phyloP scores from a whole-genome alignment of 2,329 filamentous ascomycete genomes.

The Phoma sp. region DNA sequence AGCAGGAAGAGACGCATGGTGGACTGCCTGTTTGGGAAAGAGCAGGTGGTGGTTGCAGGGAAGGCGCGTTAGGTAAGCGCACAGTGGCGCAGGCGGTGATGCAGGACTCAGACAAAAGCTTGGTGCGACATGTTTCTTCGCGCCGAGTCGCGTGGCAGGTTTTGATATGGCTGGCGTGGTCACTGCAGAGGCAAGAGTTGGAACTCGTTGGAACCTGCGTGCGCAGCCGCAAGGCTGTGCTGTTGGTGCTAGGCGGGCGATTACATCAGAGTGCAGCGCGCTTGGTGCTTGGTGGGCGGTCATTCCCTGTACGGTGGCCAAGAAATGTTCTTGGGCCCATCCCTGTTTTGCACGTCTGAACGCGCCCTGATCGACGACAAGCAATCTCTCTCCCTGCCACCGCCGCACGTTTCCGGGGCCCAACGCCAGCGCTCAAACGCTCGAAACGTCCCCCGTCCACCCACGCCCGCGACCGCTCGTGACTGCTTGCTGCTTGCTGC shows the following conservation, averaged over 20 bases:
- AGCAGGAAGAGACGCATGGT: slow-evolving; percentile 91
- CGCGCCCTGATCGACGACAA: slow-evolving; percentile 20
- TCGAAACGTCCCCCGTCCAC: slow-evolving; percentile 7
- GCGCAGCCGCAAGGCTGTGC: slow-evolving; percentile 18
- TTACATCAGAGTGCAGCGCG: slow-evolving; percentile 14
- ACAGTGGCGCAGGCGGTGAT: slow-evolving; percentile 23
- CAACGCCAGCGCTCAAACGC: slow-evolving; percentile 4
- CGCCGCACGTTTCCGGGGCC: slow-evolving; percentile 9
- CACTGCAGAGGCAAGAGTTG: slow-evolving; percentile 13
- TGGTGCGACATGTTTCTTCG: slow-evolving; percentile 25
- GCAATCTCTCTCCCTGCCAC: slow-evolving; percentile 25
- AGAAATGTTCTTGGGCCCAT: slow-evolving; percentile 8
- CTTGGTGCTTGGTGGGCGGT: not conserved
- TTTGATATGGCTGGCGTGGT: slow-evolving; percentile 3
- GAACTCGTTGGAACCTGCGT: slow-evolving; percentile 12
- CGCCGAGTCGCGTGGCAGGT: slow-evolving; percentile 19
- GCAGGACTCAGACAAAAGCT: slow-evolving; percentile 19
- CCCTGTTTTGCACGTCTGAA: slow-evolving; percentile 24
- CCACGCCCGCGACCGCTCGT: not conserved
- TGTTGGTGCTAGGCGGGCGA: slow-evolving; percentile 13
- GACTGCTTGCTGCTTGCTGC: not conserved
- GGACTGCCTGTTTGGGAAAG: slow-evolving; percentile 16
- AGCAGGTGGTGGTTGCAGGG: slow-evolving; percentile 6
- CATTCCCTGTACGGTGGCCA: slow-evolving; percentile 1
- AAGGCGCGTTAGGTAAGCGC: slow-evolving; percentile 23